Evolutionary conservation across 257 asterid genomes (phyloP), one percentile per base, ranked within the genome.

Genomic region (Osmanthus fragrans): DNA sequence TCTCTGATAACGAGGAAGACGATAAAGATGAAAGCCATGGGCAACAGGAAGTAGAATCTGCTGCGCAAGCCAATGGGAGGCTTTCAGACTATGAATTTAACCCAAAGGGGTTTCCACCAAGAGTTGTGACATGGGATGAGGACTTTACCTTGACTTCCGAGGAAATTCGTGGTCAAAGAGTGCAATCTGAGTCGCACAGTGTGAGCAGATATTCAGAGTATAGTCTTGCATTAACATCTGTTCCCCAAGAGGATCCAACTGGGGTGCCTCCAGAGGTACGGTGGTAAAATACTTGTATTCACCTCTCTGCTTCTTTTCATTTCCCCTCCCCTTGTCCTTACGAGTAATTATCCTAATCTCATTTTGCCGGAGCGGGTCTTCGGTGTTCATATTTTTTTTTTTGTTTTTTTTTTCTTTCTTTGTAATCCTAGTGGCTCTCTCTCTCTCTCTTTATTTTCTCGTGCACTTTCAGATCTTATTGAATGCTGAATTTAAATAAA

Each of bases 251-350:
- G 81, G 97, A 86, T 82, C 93, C 88, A n/a, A 86, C 83, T 66
- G 89, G 84, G 84, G 87, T 90, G 79, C 98, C 98, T 51, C 98
- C 96, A 42, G 99, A 93, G 98, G 99, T 93, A 92, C 78, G 73
- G 74, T 71, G 42, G 4, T 70, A 30, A 23, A 60, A 56, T 78
- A 63, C 71, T 40, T 72, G 9, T 23, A 49, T 4, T 29, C 21
- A n/a, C 60, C 51, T 68, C 47, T 42, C 18, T 63, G 72, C 66
- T 49, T 67, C 58, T 63, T 65, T 72, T 71, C 72, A 29, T 76
- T 56, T 68, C 23, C 60, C 36, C 36, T 25, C 19, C 7, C 69
- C 19, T 0, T 54, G 33, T 23, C 13, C 69, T 23, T 23, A 27
- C 13, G 13, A 25, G 70, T 15, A 51, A 37, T 49, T 13, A 32